phyloP scores from a whole-genome alignment of 495 filamentous ascomycete genomes.

The Penicillium crystallinum region DNA sequence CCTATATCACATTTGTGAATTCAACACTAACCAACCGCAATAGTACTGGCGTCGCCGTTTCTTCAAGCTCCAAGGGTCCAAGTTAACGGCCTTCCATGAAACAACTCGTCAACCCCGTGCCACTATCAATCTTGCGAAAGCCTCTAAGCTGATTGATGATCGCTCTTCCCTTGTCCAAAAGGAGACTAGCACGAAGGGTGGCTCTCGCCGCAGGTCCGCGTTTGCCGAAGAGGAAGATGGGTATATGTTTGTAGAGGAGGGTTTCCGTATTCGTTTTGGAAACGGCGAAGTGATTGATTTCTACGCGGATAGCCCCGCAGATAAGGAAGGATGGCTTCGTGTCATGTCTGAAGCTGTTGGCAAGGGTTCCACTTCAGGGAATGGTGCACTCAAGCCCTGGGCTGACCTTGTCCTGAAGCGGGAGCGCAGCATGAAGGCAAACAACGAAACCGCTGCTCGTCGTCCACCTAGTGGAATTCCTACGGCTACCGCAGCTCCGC shows the following conservation, averaged over 20 bases:
- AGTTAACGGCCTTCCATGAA: slow-evolving; percentile 94
- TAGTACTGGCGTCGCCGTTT: slow-evolving; percentile 97
- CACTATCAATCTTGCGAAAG: slow-evolving; percentile 93
- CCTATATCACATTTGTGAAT: background rate
- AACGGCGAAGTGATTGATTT: slow-evolving; percentile 99
- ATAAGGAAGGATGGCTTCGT: slow-evolving; percentile 93
- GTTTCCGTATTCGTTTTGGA: slow-evolving; percentile 95
- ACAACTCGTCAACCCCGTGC: slow-evolving; percentile 90
- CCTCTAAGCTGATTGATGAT: slow-evolving; percentile 90
- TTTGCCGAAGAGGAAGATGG: slow-evolving; percentile 98
- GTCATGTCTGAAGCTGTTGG: slow-evolving; percentile 82
- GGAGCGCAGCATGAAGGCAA: slow-evolving; percentile 34
- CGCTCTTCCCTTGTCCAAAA: slow-evolving; percentile 74
- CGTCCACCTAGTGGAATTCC: slow-evolving; percentile 16
- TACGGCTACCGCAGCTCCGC: background rate
- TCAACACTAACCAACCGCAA: slow-evolving; percentile 2
- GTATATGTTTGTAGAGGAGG: slow-evolving; percentile 99
- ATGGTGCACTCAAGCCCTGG: slow-evolving; percentile 56
- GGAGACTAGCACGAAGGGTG: slow-evolving; percentile 66
- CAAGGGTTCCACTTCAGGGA: slow-evolving; percentile 47
- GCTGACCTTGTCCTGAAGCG: slow-evolving; percentile 73
- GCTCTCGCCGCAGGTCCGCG: slow-evolving; percentile 80
- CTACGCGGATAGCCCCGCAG: slow-evolving; percentile 79
- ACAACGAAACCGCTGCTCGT: slow-evolving; percentile 29
- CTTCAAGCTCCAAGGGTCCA: slow-evolving; percentile 88